These are phyloP conservation scores for Aureoboletus auriporus DNA, from an alignment of 768 basidiomycete species.

Conservation along the genomic window DNA sequence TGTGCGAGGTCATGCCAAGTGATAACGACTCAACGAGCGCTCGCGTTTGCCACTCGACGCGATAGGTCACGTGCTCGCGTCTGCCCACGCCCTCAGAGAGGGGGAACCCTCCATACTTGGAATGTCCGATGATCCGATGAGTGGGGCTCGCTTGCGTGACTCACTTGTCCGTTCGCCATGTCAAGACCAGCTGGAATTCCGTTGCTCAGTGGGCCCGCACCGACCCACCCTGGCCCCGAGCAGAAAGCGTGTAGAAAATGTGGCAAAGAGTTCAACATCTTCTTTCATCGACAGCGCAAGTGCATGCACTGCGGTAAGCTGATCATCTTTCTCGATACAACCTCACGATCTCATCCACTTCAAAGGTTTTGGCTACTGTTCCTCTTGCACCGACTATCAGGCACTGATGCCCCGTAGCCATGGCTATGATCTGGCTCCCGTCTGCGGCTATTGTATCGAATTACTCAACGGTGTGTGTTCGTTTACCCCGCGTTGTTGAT, in stretches of 20 bases:
- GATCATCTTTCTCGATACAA: background rate
- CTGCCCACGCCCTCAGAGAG: no score
- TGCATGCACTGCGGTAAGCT: conserved; percentile 75
- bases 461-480: conserved; percentile 49
- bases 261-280: conserved; percentile 64
- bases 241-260: conserved; percentile 59
- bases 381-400: conserved; percentile 70
- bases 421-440: conserved; percentile 63
- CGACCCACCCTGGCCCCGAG: conserved; percentile 27
- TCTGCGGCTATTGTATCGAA: conserved; percentile 76
- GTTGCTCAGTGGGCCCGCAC: conserved; percentile 65
- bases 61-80: conserved; percentile 23
- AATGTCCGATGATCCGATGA: conserved; percentile 13
- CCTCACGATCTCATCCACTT: background rate
- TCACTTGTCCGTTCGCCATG: conserved; percentile 7
- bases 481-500: background rate
- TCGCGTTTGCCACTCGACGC: conserved; percentile 24
- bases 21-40: no score
- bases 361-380: conserved; percentile 68
- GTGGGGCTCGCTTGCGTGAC: background rate
- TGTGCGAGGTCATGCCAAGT: conserved; percentile 32
- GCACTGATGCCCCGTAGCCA: conserved; percentile 69
- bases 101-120: conserved; percentile 1
- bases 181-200: conserved; percentile 49
- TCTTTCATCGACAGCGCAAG: conserved; percentile 59